Conservation (phyloP, 164 flowering plant genomes). For the Pachysandra terminalis region DNA sequence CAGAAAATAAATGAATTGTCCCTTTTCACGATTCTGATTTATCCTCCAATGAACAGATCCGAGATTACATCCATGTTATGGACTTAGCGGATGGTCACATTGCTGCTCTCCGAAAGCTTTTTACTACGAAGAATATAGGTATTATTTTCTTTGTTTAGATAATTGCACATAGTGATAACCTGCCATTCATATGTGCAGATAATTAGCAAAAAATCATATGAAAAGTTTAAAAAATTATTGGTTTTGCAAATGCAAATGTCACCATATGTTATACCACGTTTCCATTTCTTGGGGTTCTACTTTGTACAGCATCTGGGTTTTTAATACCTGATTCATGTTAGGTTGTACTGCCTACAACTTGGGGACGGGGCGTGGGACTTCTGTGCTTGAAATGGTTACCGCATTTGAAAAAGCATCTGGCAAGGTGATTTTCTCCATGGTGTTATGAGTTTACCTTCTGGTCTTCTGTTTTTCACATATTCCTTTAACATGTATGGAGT, state of each 20-base stretch:
- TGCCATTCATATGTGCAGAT: background rate
- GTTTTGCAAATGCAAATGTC: background rate
- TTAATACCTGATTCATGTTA: conserved; percentile 12
- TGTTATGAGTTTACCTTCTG: too few relatives aligned
- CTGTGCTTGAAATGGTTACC: conserved; percentile 75
- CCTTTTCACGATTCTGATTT: background rate
- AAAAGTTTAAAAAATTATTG: too few relatives aligned
- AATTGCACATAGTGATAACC: background rate
- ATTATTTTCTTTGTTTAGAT: background rate
- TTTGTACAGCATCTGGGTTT: background rate
- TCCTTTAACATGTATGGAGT: background rate
- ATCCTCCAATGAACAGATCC: conserved; percentile 36
- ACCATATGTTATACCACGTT: background rate
- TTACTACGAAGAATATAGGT: conserved; percentile 57
- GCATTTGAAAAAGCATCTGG: conserved; percentile 81
- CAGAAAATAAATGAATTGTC: too few relatives aligned
- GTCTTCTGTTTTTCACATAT: background rate
- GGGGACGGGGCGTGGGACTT: conserved; percentile 73
- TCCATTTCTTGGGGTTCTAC: background rate
- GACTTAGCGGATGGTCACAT: conserved; percentile 89
- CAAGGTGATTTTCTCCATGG: conserved; percentile 38
- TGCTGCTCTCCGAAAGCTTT: conserved; percentile 68
- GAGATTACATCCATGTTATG: conserved; percentile 89
- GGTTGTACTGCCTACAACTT: conserved; percentile 80
- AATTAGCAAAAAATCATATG: too few relatives aligned